These are phyloP conservation scores for Phoma sp. DNA, from an alignment of 2,329 filamentous ascomycete species.

Conservation along the genomic window DNA sequence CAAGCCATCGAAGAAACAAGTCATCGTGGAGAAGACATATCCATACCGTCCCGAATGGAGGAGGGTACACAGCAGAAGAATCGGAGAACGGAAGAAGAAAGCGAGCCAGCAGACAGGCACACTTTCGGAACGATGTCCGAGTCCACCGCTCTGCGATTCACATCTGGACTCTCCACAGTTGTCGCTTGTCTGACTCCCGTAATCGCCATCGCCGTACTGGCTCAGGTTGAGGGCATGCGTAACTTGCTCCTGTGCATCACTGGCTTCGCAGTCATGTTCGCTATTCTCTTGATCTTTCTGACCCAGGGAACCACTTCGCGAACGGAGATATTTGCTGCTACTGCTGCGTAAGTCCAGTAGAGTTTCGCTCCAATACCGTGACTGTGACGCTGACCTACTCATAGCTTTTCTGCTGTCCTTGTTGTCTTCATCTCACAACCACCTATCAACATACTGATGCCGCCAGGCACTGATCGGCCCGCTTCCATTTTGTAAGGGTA, in stretches of 20 bases:
- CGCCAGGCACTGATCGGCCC: background rate
- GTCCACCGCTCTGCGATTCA: background rate
- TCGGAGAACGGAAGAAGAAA: background rate
- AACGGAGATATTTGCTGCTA: constrained; percentile 21
- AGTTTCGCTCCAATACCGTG: no score
- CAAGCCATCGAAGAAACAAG: background rate
- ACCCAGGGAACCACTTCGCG: constrained; percentile 15
- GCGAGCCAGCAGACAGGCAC: no score
- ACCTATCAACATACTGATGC: background rate
- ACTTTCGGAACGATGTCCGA: background rate
- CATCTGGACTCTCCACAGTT: background rate
- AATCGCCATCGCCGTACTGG: background rate
- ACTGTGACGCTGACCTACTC: background rate
- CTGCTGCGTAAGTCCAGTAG: constrained; percentile 16
- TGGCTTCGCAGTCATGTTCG: constrained; percentile 2
- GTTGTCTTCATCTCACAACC: constrained; percentile 12
- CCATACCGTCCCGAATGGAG: background rate
- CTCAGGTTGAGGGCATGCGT: background rate
- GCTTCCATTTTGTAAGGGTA: no score
- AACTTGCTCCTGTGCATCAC: constrained; percentile 6
- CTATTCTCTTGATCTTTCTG: constrained; percentile 9
- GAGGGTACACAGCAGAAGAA: background rate
- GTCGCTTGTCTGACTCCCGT: constrained; percentile 3
- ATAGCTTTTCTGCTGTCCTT: constrained; percentile 3
- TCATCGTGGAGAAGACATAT: no score